phyloP scores from a whole-genome alignment of 23 red algal species.

The Gracilaria domingensis region DNA sequence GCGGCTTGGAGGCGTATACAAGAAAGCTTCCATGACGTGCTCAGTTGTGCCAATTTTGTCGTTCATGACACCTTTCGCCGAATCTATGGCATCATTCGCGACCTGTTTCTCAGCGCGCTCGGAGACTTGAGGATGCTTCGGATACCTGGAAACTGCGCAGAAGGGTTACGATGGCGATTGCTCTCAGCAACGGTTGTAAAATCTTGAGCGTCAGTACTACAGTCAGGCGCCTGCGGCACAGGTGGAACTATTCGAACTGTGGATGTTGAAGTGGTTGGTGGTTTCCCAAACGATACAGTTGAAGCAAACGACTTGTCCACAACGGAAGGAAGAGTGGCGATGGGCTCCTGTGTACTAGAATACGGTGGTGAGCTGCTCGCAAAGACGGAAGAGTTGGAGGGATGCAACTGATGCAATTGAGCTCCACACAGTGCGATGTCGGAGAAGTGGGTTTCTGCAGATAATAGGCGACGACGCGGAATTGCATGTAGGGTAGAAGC shows the following conservation, averaged over 20 bases:
- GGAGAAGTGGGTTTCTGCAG: constrained; percentile 10
- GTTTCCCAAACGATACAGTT: constrained; percentile 39
- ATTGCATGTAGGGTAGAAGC: constrained; percentile 28
- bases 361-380: neutral
- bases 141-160: constrained; percentile 29
- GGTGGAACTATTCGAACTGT: constrained; percentile 7
- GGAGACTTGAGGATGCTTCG: neutral
- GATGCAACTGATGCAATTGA: neutral
- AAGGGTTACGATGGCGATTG: neutral
- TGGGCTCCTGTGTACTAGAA: neutral
- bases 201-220: neutral
- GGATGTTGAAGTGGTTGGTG: constrained; percentile 5
- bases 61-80: constrained; percentile 35
- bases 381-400: neutral
- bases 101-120: constrained; percentile 21
- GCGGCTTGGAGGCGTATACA: constrained; percentile 2
- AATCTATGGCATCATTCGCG: constrained; percentile 10
- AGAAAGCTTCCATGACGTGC: constrained; percentile 34
- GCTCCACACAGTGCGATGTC: constrained; percentile 5
- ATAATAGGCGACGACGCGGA: constrained; percentile 34
- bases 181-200: neutral
- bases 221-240: neutral
- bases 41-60: constrained; percentile 26
- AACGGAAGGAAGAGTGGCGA: neutral
- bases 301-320: constrained; percentile 20